phyloP scores from a whole-genome alignment of 2,329 filamentous ascomycete genomes.

The Amphichorda felina region DNA sequence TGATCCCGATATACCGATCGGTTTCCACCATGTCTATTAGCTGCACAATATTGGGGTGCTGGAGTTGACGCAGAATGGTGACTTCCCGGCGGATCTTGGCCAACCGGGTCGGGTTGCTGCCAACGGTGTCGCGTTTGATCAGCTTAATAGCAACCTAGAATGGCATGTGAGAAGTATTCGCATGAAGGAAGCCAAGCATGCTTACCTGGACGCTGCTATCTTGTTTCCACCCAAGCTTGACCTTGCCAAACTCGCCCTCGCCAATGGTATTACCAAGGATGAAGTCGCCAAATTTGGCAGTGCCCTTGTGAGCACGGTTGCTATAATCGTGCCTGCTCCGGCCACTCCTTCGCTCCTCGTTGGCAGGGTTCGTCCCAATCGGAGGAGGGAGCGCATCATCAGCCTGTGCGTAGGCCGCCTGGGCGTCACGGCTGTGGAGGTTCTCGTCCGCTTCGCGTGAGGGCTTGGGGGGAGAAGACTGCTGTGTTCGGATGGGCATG shows the following conservation, averaged over 20 bases:
- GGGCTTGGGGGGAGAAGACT: slow-evolving; percentile 36
- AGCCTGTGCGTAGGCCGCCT: slow-evolving; percentile 9
- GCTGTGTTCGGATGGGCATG: slow-evolving; percentile 33
- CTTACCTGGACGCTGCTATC: slow-evolving; percentile 73
- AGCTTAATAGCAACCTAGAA: slow-evolving; percentile 94
- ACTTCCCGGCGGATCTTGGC: slow-evolving; percentile 98
- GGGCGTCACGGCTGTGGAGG: slow-evolving; percentile 14
- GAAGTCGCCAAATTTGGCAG: slow-evolving; percentile 85
- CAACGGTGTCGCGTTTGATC: slow-evolving; percentile 83
- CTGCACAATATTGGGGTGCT: slow-evolving; percentile 93
- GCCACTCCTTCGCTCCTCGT: slow-evolving; percentile 34
- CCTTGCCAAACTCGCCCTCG: slow-evolving; percentile 97
- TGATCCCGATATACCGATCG: slow-evolving; percentile 92
- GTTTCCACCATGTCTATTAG: slow-evolving; percentile 98
- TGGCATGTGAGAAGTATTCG: neutral
- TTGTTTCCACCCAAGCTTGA: slow-evolving; percentile 96
- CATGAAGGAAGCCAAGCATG: neutral
- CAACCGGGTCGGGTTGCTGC: slow-evolving; percentile 75
- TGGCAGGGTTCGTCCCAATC: slow-evolving; percentile 22
- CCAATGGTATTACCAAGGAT: slow-evolving; percentile 91
- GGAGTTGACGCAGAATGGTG: slow-evolving; percentile 72
- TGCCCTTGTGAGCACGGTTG: slow-evolving; percentile 42
- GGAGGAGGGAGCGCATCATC: slow-evolving; percentile 34
- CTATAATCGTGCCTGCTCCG: slow-evolving; percentile 49
- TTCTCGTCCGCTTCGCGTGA: slow-evolving; percentile 63